Evolutionary conservation across 306 rosid species (phyloP).

Genomic region (Acacia confusa): DNA sequence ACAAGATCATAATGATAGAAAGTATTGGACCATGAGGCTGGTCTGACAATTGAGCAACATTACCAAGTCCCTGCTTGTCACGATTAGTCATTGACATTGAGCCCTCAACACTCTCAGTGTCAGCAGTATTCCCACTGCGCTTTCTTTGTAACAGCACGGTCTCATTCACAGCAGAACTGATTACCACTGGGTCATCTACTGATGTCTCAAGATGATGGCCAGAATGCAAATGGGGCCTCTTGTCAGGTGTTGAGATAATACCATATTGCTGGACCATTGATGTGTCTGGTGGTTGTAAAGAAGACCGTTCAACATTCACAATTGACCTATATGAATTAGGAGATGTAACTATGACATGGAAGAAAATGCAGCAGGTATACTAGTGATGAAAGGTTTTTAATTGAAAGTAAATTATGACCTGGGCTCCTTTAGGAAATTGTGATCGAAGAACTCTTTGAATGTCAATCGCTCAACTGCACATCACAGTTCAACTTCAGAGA

Average conservation of each 20-base stretch:
- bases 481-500: constrained; percentile 39
- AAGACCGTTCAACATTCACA: constrained; percentile 41
- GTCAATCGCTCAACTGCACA: constrained; percentile 89
- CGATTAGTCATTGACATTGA: constrained; percentile 32
- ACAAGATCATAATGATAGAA: constrained; percentile 20
- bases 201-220: constrained; percentile 37
- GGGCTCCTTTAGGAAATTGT: constrained; percentile 61
- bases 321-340: constrained; percentile 42
- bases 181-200: constrained; percentile 31
- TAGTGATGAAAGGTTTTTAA: background rate
- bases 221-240: constrained; percentile 38
- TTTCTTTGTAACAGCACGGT: constrained; percentile 28
- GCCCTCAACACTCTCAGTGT: constrained; percentile 33
- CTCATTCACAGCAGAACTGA: constrained; percentile 33
- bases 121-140: constrained; percentile 33
- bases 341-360: constrained; percentile 18
- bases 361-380: constrained; percentile 20
- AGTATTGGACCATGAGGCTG: constrained; percentile 55
- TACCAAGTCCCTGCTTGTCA: constrained; percentile 39
- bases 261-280: constrained; percentile 32
- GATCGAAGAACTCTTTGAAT: constrained; percentile 79
- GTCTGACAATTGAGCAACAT: constrained; percentile 38
- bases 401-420: constrained; percentile 48
- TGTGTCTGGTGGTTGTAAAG: constrained; percentile 35
- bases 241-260: constrained; percentile 32